Percentiles rank a stretch among this genome's conserved stretches.
phyloP scores from a whole-genome alignment of 2,329 filamentous ascomycete genomes.

The Parastagonospora avenae region DNA sequence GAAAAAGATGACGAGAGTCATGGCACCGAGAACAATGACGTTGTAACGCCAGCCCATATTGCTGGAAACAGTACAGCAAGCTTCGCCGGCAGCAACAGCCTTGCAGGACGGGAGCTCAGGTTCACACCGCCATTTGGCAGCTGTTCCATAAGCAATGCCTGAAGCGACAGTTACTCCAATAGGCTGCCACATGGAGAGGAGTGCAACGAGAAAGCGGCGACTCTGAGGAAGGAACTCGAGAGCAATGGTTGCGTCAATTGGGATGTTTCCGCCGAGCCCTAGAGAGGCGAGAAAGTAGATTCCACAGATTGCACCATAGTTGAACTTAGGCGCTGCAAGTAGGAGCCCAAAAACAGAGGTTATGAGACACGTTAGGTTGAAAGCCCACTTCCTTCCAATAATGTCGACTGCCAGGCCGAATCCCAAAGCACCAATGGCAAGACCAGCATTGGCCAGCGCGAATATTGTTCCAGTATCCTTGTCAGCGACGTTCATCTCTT shows the following conservation, averaged over 20 bases:
- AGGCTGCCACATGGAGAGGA: slow-evolving; percentile 39
- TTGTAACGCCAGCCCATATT: slow-evolving; percentile 42
- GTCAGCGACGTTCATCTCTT: slow-evolving; percentile 33
- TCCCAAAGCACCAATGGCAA: slow-evolving; percentile 33
- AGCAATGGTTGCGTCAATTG: slow-evolving; percentile 34
- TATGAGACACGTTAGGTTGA: slow-evolving; percentile 35
- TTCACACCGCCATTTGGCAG: slow-evolving; percentile 37
- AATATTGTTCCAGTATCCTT: slow-evolving; percentile 30
- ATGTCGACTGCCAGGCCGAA: slow-evolving; percentile 35
- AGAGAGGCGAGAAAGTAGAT: slow-evolving; percentile 35
- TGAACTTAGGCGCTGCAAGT: slow-evolving; percentile 34
- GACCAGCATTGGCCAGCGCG: slow-evolving; percentile 34
- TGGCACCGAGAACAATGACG: slow-evolving; percentile 31
- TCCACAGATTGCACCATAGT: slow-evolving; percentile 35
- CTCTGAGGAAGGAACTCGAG: slow-evolving; percentile 35
- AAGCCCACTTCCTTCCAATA: slow-evolving; percentile 36
- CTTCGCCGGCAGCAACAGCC: slow-evolving; percentile 15
- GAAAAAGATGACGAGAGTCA: slow-evolving; percentile 34
- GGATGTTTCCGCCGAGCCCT: slow-evolving; percentile 35
- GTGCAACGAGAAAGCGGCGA: slow-evolving; percentile 33
- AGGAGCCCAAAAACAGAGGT: slow-evolving; percentile 32
- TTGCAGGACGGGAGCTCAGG: slow-evolving; percentile 21
- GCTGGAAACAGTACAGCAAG: slow-evolving; percentile 26
- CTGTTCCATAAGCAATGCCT: slow-evolving; percentile 32
- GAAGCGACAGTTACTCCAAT: slow-evolving; percentile 35